Percentiles rank a stretch among this genome's conserved stretches.
phyloP scores from a whole-genome alignment of 225 moss, liverwort and hornwort species.

The Takakia lepidozioides region DNA sequence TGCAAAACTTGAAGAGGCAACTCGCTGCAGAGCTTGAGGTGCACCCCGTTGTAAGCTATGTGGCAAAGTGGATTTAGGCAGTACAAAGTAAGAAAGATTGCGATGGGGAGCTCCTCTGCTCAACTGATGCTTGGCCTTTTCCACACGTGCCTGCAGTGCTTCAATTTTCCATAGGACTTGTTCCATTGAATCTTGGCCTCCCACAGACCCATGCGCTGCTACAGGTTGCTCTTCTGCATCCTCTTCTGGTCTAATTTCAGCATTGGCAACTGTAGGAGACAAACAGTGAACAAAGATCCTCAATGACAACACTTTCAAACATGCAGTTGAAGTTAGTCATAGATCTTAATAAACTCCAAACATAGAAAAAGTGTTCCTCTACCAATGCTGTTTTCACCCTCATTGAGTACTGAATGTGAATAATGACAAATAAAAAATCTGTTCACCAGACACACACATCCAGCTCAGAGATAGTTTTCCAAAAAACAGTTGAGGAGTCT shows the following conservation, averaged over 20 bases:
- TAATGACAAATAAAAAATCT: too few species aligned
- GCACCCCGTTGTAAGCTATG: conserved; percentile 19
- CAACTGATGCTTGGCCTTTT: conserved; percentile 57
- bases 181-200: conserved; percentile 79
- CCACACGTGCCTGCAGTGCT: conserved; percentile 80
- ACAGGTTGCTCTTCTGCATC: conserved; percentile 44
- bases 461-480: too few species aligned
- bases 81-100: conserved; percentile 13
- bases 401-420: too few species aligned
- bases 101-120: conserved; percentile 42
- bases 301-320: too few species aligned
- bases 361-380: too few species aligned
- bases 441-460: too few species aligned
- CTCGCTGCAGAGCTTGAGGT: conserved; percentile 27
- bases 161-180: conserved; percentile 88
- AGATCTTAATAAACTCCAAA: too few species aligned
- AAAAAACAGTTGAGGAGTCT: too few species aligned
- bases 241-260: conserved; percentile 46
- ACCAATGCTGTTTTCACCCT: too few species aligned
- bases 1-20: conserved; percentile 15
- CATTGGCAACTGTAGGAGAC: conserved; percentile 21
- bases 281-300: too few species aligned
- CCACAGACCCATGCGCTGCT: conserved; percentile 28
- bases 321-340: too few species aligned
- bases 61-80: conserved; percentile 33